These are phyloP conservation scores for Sanguinoderma infundibulare DNA, from an alignment of 1,284 basidiomycete species.

Conservation along the genomic window DNA sequence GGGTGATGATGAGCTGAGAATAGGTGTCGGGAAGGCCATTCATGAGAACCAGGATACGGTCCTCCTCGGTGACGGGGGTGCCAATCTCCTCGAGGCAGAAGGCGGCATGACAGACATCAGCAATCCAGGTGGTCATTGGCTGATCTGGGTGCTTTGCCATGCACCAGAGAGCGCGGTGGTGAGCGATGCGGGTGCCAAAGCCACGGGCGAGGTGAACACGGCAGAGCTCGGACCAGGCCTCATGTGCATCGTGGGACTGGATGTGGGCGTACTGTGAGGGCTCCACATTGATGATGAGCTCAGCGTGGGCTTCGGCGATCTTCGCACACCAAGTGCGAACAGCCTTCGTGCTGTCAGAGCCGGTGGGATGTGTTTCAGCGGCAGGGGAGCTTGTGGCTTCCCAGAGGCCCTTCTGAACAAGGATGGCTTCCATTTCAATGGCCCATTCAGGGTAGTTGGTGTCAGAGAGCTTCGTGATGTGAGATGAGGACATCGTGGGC, in stretches of 20 bases:
- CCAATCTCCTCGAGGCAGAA: conserved; percentile 23
- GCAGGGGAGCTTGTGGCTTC: conserved; percentile 6
- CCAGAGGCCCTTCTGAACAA: conserved; percentile 32
- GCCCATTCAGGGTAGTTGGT: conserved; percentile 39
- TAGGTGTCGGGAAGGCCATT: conserved; percentile 36
- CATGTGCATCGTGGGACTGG: conserved; percentile 25
- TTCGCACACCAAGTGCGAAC: conserved; percentile 23
- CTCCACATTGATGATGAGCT: conserved; percentile 38
- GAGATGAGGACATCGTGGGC: no score
- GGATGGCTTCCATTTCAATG: conserved; percentile 37
- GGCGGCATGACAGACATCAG: conserved; percentile 27
- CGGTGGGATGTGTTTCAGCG: conserved; percentile 3
- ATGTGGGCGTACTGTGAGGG: conserved; percentile 38
- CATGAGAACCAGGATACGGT: conserved; percentile 38
- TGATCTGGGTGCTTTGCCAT: conserved; percentile 24
- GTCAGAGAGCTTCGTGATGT: conserved; percentile 3
- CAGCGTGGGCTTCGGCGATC: conserved; percentile 34
- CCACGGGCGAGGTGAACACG: conserved; percentile 36
- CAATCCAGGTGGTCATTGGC: conserved; percentile 39
- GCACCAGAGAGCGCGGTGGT: conserved; percentile 36
- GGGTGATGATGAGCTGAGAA: conserved; percentile 33
- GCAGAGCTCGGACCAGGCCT: conserved; percentile 37
- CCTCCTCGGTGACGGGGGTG: conserved; percentile 33
- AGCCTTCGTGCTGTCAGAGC: conserved; percentile 12
- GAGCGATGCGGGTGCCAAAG: conserved; percentile 35